Evolutionary conservation across 129 eudicot genomes (phyloP).

Genomic region (Pseudognaphalium luteoalbum): DNA sequence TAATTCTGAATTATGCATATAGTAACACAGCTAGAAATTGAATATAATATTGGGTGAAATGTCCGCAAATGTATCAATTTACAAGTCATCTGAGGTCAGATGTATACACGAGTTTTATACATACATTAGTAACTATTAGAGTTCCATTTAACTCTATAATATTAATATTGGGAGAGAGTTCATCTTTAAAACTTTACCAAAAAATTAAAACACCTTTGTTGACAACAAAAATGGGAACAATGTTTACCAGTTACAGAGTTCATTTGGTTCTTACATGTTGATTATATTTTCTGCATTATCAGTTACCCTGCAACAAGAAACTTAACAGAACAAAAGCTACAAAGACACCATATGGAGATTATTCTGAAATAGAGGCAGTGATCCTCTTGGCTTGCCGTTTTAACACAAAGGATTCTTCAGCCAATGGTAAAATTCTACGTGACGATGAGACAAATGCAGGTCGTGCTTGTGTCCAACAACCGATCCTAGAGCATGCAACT

Average conservation of each 20-base stretch:
- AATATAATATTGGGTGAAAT: too few relatives aligned
- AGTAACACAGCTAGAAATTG: neutral
- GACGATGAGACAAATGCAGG: neutral
- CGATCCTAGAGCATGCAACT: neutral
- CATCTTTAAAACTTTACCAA: neutral
- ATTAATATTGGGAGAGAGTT: too few relatives aligned
- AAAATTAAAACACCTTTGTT: neutral
- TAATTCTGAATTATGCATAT: neutral
- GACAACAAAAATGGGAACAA: neutral
- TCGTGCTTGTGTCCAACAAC: conserved; percentile 31
- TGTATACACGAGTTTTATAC: neutral
- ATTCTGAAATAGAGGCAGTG: conserved; percentile 42
- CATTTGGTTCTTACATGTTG: neutral
- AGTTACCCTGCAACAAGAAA: conserved; percentile 5
- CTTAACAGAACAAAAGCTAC: conserved; percentile 10
- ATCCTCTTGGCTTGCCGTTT: conserved; percentile 40
- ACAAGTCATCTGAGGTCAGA: too few relatives aligned
- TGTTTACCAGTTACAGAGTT: neutral
- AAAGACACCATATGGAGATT: conserved; percentile 16
- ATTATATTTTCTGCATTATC: neutral
- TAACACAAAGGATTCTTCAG: conserved; percentile 20
- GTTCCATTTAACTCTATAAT: neutral
- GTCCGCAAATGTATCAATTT: too few relatives aligned
- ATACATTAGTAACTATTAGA: neutral
- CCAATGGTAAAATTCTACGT: neutral